Evolutionary conservation across 345 rosid species (phyloP).

Genomic region (Syzygium aqueum): DNA sequence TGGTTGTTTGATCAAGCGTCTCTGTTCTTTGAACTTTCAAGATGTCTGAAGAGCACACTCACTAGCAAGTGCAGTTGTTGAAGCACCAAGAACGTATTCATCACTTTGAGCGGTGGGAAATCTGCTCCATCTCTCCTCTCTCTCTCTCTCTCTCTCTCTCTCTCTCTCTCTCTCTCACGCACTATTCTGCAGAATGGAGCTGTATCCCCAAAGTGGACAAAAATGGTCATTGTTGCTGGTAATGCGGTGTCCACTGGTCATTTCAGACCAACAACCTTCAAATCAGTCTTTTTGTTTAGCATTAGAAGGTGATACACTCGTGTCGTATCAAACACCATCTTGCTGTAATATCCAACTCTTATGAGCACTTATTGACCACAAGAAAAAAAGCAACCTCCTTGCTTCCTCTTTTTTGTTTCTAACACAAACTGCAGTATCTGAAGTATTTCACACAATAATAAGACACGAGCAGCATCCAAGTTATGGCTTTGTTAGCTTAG

Average conservation of each 20-base stretch:
- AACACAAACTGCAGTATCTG: neutral
- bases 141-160: neutral
- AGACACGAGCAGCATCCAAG: neutral
- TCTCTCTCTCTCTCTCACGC: neutral
- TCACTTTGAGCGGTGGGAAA: neutral
- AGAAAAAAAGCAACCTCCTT: neutral
- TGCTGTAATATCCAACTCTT: neutral
- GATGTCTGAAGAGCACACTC: neutral
- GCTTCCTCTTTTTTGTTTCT: neutral
- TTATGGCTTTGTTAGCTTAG: neutral
- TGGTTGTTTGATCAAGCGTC: neutral
- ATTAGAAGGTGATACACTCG: neutral
- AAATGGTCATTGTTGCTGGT: neutral
- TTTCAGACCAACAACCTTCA: neutral
- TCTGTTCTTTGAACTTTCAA: neutral
- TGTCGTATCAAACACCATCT: neutral
- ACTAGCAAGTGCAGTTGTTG: neutral
- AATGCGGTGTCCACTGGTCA: neutral
- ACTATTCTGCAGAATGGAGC: neutral
- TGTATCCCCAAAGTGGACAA: neutral
- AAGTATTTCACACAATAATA: neutral
- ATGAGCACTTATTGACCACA: neutral
- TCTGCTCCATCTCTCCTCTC: neutral
- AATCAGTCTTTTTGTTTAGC: neutral
- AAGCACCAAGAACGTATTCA: neutral